Evolutionary conservation across 208 protist genomes (phyloP).

Genomic region (Trichomonas tenax): DNA sequence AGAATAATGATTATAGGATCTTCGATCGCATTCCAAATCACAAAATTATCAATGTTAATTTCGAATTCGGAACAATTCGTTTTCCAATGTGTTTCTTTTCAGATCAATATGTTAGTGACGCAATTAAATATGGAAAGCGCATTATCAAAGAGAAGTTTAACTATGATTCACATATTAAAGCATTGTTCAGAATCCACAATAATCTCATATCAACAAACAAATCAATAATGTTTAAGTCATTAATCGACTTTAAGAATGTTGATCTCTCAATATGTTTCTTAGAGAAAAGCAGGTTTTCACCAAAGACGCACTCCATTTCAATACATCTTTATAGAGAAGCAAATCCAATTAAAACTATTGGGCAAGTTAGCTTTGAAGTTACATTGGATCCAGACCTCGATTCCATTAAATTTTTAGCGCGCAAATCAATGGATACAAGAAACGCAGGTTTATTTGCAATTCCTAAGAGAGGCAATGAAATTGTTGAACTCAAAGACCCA

Average conservation of each 20-base stretch:
- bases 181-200: not conserved
- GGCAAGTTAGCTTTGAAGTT: not conserved
- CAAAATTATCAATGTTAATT: not conserved
- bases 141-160: not conserved
- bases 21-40: not conserved
- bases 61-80: not conserved
- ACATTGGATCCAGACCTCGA: not conserved
- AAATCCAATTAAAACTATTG: not conserved
- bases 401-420: not conserved
- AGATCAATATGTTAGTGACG: not conserved
- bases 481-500: not conserved
- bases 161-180: not conserved
- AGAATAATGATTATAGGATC: not conserved
- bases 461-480: not conserved
- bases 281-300: not conserved
- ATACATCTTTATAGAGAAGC: not conserved
- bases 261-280: not conserved
- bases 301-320: not conserved
- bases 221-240: not conserved
- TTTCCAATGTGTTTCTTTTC: not conserved
- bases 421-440: not conserved
- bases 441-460: not conserved
- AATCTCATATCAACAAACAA: not conserved
- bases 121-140: not conserved
- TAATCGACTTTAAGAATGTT: not conserved